phyloP scores from a whole-genome alignment of 108 stramenopile genomes.

The Aureococcus anophagefferens region DNA sequence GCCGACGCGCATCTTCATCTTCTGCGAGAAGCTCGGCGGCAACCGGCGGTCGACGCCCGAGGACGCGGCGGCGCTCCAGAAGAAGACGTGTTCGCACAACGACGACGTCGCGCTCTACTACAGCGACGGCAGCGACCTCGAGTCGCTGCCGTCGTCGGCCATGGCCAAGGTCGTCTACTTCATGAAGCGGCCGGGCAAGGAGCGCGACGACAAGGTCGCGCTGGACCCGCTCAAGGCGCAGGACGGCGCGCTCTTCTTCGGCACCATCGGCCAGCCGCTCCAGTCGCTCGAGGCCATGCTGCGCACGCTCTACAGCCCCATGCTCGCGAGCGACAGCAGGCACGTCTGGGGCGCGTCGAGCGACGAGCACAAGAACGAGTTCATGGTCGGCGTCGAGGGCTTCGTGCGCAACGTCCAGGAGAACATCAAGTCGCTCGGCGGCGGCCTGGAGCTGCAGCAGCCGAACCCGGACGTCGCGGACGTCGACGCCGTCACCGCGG shows the following conservation, averaged over 20 bases:
- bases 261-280: neutral
- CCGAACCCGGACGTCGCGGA: neutral
- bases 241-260: slow-evolving; percentile 13
- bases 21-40: slow-evolving; percentile 16
- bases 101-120: neutral
- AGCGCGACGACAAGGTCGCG: neutral
- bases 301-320: slow-evolving; percentile 8
- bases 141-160: neutral
- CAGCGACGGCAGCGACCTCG: neutral
- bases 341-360: slow-evolving; percentile 11
- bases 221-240: slow-evolving; percentile 9
- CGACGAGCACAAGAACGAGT: slow-evolving; percentile 17
- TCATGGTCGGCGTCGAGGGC: slow-evolving; percentile 31
- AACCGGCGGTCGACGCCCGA: neutral
- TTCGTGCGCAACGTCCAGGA: slow-evolving; percentile 35
- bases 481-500: slow-evolving; percentile 7
- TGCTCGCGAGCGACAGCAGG: slow-evolving; percentile 10
- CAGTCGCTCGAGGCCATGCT: slow-evolving; percentile 3
- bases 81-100: neutral
- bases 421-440: slow-evolving; percentile 23
- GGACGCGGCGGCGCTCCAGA: neutral
- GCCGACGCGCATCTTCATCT: slow-evolving; percentile 29
- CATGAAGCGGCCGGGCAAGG: slow-evolving; percentile 3
- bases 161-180: slow-evolving; percentile 5
- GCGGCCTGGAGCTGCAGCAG: slow-evolving; percentile 33